A percentile compares a stretch with the other conserved stretches of the same genome.
Evolutionary conservation across 768 basidiomycete genomes (phyloP).

Genomic region (Kwoniella mangroviensis): DNA sequence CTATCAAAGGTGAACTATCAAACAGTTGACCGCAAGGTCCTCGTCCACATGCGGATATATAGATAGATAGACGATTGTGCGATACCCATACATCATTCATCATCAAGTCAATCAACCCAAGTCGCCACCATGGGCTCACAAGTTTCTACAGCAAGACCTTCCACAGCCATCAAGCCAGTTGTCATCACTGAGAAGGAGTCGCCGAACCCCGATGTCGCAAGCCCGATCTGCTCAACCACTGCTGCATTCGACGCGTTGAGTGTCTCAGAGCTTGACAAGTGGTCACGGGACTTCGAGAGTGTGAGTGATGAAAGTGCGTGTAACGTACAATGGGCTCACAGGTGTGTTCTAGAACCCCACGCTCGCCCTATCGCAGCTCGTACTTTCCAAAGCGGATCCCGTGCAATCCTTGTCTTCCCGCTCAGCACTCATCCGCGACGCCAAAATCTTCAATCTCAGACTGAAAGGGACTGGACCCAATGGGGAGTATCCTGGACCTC

Average conservation of each 20-base stretch:
- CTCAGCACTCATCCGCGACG: constrained; percentile 39
- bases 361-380: constrained; percentile 46
- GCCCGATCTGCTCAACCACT: background rate
- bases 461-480: constrained; percentile 58
- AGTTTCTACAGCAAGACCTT: background rate
- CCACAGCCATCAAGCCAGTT: background rate
- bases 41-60: background rate
- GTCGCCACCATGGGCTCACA: constrained; percentile 14
- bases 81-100: too few relatives aligned
- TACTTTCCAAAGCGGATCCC: constrained; percentile 54
- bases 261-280: constrained; percentile 34
- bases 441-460: constrained; percentile 74
- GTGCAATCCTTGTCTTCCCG: constrained; percentile 48
- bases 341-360: constrained; percentile 37
- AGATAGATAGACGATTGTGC: background rate
- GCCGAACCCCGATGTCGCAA: background rate
- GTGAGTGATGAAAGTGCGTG: constrained; percentile 24
- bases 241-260: constrained; percentile 26
- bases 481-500: constrained; percentile 78
- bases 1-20: background rate
- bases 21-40: background rate
- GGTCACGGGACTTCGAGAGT: constrained; percentile 45
- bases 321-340: constrained; percentile 7
- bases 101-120: too few relatives aligned
- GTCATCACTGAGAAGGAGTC: constrained; percentile 10